Base-by-base conservation (phyloP, 768 basidiomycete species). In the Cystobasidiopsis lactophilus region DNA sequence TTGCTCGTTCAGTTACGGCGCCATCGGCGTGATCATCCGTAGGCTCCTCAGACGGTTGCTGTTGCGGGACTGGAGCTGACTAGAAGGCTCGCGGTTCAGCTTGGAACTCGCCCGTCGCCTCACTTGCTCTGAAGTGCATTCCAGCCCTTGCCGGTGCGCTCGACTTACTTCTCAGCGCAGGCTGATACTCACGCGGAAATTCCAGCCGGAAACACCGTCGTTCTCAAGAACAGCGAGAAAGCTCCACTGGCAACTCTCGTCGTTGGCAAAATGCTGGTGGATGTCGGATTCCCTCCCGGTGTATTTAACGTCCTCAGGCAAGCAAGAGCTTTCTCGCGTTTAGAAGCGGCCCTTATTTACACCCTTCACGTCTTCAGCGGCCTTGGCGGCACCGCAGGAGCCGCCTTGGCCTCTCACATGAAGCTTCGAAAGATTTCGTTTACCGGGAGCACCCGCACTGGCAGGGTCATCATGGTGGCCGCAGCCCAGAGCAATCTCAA, bases 361-460 rank as follows among this genome's bases (percentile, higher is more conserved):
- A 14, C 43, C 40, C 39, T 63, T 41, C 56, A 59, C 37, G 18
- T 59, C 41, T 19, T 61, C n/a, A 37, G 37, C 40, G 60, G 61
- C 30, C 45, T 41, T n/a, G 56, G 35, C 38, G 52, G 27, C 19
- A 58, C 58, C 29, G 60, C 57, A 18, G 45, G 50, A 38, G 51
- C 52, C 24, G 16, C 33, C 52, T 46, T 55, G 13, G 57, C 54
- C 39, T 18, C 19, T 18, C 59, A 60, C 54, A 57, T 57, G 52
- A 26, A 53, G 27, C 59, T 63, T 40, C 55, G 58, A 44, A 63
- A 62, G 52, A 57, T 63, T 37, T 63, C 10, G 23, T n/a, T 63
- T 55, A 63, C 62, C 39, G 62, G 62, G 37, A 35, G 23, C n/a
- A 26, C 37, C 5, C 39, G 53, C 21, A 54, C 53, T 37, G 53